These are phyloP conservation scores for Hermanozyma aechmeae DNA, from an alignment of 805 yeast genomes.

Conservation along the genomic window DNA sequence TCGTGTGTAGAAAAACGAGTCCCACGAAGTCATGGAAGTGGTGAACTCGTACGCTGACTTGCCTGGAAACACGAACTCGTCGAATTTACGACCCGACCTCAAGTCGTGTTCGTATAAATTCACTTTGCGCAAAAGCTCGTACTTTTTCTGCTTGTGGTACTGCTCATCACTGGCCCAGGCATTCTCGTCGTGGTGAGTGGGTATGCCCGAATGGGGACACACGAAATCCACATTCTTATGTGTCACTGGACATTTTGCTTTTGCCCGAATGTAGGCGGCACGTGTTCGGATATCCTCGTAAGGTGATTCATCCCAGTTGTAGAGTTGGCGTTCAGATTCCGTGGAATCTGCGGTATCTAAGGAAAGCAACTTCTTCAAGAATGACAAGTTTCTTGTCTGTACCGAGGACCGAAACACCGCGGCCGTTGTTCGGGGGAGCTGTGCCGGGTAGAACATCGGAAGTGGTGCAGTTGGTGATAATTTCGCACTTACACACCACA, in stretches of 20 bases:
- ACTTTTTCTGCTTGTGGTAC: constrained; percentile 59
- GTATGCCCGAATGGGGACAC: constrained; percentile 92
- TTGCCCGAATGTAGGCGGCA: constrained; percentile 82
- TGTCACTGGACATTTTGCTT: constrained; percentile 89
- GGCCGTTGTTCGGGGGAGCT: no score
- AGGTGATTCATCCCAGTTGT: constrained; percentile 91
- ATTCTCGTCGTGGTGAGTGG: constrained; percentile 84
- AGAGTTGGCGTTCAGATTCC: constrained; percentile 21
- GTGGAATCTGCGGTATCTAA: constrained; percentile 20
- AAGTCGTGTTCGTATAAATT: constrained; percentile 92
- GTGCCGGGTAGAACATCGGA: no score
- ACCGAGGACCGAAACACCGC: background rate
- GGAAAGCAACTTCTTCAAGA: constrained; percentile 28
- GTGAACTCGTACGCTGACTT: constrained; percentile 65
- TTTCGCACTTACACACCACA: background rate
- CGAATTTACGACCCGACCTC: constrained; percentile 87
- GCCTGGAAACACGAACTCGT: constrained; percentile 90
- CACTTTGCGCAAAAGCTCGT: constrained; percentile 73
- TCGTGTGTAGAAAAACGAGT: constrained; percentile 84
- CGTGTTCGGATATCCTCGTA: constrained; percentile 78
- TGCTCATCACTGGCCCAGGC: constrained; percentile 80
- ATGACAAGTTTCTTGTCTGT: constrained; percentile 17
- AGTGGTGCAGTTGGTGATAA: background rate
- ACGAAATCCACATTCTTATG: constrained; percentile 69
- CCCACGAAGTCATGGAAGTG: constrained; percentile 83